A percentile compares a stretch with the other conserved stretches of the same genome.
These are phyloP conservation scores for Apiospora sp. DNA, from an alignment of 2,329 filamentous ascomycete genomes.

Conservation along the genomic window DNA sequence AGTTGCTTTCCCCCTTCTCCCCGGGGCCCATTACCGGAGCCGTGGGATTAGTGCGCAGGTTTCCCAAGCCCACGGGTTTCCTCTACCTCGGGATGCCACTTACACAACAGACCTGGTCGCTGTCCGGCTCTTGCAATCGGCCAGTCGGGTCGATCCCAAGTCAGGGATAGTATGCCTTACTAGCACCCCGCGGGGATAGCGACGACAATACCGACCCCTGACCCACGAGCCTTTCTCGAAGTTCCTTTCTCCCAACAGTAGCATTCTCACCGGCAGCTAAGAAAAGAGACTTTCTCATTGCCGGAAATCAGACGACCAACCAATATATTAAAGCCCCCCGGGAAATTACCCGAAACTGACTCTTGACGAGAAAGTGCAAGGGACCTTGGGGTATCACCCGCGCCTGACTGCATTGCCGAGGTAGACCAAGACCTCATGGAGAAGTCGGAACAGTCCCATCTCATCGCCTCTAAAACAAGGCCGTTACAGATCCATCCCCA, in stretches of 20 bases:
- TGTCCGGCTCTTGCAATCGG: constrained; percentile 10
- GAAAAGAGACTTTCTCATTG: too few relatives aligned
- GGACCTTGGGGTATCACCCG: background rate
- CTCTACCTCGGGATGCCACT: constrained; percentile 6
- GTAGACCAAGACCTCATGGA: background rate
- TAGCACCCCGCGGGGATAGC: background rate
- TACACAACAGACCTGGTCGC: background rate
- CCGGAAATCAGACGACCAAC: background rate
- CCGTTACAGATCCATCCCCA: background rate
- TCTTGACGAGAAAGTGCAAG: background rate
- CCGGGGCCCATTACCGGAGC: background rate
- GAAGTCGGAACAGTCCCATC: constrained; percentile 14
- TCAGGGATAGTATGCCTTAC: background rate
- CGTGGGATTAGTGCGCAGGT: background rate
- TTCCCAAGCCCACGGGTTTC: background rate
- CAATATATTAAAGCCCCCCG: background rate
- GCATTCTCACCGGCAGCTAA: background rate
- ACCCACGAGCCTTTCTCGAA: background rate
- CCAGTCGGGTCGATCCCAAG: background rate
- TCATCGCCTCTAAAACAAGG: background rate
- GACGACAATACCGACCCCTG: background rate
- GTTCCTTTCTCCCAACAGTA: too few relatives aligned
- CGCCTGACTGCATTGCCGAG: background rate
- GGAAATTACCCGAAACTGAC: background rate
- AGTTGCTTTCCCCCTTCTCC: background rate